Conservation (phyloP, 306 rosid genomes). For the Quercus berberidifolia region DNA sequence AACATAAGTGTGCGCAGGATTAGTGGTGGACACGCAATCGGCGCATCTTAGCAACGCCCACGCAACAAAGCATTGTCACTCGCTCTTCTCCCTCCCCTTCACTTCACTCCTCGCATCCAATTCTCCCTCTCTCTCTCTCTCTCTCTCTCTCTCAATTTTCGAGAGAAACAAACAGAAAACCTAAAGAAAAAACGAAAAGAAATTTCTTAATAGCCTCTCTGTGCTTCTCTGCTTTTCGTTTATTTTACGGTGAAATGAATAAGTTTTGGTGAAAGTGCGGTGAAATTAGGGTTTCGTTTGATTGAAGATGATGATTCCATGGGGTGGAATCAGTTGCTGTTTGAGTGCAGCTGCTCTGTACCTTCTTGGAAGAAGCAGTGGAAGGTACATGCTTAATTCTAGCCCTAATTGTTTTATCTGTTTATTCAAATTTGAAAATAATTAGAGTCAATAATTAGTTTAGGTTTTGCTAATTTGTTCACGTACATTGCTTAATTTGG, state of each 20-base stretch:
- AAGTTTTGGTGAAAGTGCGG: neutral
- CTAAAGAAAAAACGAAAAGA: neutral
- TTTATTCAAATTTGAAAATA: neutral
- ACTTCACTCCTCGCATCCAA: constrained; percentile 50
- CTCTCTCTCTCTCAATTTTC: neutral
- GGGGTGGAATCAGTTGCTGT: constrained; percentile 96
- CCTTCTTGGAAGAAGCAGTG: constrained; percentile 95
- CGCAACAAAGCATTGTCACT: neutral
- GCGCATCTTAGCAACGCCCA: no score
- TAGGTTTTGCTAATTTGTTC: neutral
- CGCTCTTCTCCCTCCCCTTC: constrained; percentile 1
- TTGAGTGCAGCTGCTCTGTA: constrained; percentile 94
- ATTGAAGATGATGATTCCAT: constrained; percentile 64
- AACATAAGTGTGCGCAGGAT: no score
- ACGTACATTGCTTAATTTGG: neutral
- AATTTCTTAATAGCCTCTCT: neutral
- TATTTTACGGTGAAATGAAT: neutral
- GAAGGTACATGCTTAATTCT: constrained; percentile 46
- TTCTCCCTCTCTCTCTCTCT: constrained; percentile 17
- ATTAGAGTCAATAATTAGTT: neutral
- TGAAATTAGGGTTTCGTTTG: constrained; percentile 15
- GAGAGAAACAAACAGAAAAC: neutral
- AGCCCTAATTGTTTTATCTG: neutral
- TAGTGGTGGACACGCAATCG: no score
- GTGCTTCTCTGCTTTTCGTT: neutral